A percentile compares a stretch with the other conserved stretches of the same genome.
These are phyloP conservation scores for Sporothrix brunneoviolacea DNA, from an alignment of 2,329 filamentous ascomycete species.

Conservation along the genomic window DNA sequence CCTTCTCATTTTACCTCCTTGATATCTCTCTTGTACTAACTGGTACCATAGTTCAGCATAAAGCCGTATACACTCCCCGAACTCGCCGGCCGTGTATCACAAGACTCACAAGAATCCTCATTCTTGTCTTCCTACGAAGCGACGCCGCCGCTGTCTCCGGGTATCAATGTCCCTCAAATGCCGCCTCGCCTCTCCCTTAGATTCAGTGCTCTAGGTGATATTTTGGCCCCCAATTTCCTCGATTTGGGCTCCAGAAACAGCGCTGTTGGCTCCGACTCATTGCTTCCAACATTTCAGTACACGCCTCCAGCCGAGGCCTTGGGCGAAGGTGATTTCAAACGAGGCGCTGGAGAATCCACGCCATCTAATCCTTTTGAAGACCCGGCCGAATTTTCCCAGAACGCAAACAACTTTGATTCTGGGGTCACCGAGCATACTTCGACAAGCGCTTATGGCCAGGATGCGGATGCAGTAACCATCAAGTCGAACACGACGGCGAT, in stretches of 20 bases:
- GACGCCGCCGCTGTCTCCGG: slow-evolving; percentile 17
- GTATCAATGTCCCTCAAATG: slow-evolving; percentile 15
- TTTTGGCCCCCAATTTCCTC: slow-evolving; percentile 17
- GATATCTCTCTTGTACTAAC: not conserved
- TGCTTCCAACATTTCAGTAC: slow-evolving; percentile 24
- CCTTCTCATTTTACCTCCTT: slow-evolving; percentile 8
- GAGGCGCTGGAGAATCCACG: not conserved
- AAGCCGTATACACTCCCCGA: slow-evolving; percentile 21
- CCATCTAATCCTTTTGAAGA: not conserved
- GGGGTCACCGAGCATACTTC: not conserved
- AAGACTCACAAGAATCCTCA: slow-evolving; percentile 13
- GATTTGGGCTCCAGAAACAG: slow-evolving; percentile 19
- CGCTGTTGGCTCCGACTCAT: slow-evolving; percentile 20
- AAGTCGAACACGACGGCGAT: slow-evolving; percentile 6
- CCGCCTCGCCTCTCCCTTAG: slow-evolving; percentile 24
- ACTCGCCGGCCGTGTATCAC: slow-evolving; percentile 5
- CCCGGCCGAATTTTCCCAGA: not conserved
- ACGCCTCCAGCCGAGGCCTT: slow-evolving; percentile 18
- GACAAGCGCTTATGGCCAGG: not conserved
- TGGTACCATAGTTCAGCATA: slow-evolving; percentile 22
- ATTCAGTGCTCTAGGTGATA: slow-evolving; percentile 19
- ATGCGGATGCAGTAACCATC: slow-evolving; percentile 2
- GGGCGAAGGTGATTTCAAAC: not conserved
- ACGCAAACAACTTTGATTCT: not conserved
- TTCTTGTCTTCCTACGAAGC: slow-evolving; percentile 12